Percentiles rank a stretch among this genome's conserved stretches.
Evolutionary conservation across 2,329 filamentous ascomycete species (phyloP).

Genomic region (Ustilaginoidea virens): DNA sequence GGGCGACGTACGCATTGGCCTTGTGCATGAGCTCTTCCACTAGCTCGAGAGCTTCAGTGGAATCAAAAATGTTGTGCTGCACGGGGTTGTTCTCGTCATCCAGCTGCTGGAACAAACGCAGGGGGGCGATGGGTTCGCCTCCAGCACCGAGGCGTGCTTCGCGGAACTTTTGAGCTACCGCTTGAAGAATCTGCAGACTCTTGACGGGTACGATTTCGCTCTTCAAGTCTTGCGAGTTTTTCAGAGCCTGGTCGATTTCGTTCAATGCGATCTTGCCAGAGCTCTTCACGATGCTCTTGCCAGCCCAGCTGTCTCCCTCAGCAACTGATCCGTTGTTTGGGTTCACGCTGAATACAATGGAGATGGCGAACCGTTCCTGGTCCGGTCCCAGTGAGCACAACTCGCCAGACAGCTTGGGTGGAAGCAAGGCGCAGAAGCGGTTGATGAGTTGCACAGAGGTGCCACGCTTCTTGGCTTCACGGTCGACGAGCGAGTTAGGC

Average conservation of each 20-base stretch:
- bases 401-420: slow-evolving; percentile 69
- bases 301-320: slow-evolving; percentile 85
- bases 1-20: slow-evolving; percentile 77
- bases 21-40: slow-evolving; percentile 93
- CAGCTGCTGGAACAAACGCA: slow-evolving; percentile 81
- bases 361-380: slow-evolving; percentile 83
- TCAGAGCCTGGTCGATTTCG: slow-evolving; percentile 72
- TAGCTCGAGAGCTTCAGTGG: slow-evolving; percentile 74
- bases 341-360: slow-evolving; percentile 85
- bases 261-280: slow-evolving; percentile 70
- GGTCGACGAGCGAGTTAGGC: slow-evolving; percentile 84
- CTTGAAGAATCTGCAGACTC: slow-evolving; percentile 67
- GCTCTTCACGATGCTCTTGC: slow-evolving; percentile 88
- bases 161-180: slow-evolving; percentile 78
- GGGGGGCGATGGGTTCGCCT: slow-evolving; percentile 62
- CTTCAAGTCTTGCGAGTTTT: slow-evolving; percentile 43
- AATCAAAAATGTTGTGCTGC: slow-evolving; percentile 91
- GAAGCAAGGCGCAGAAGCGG: slow-evolving; percentile 74
- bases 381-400: slow-evolving; percentile 76
- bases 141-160: slow-evolving; percentile 73
- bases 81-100: slow-evolving; percentile 98
- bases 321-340: slow-evolving; percentile 60
- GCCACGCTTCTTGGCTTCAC: slow-evolving; percentile 94
- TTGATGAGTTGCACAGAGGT: slow-evolving; percentile 93
- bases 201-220: slow-evolving; percentile 53